phyloP scores from a whole-genome alignment of 805 yeast genomes.

The Candida morakotiae region DNA sequence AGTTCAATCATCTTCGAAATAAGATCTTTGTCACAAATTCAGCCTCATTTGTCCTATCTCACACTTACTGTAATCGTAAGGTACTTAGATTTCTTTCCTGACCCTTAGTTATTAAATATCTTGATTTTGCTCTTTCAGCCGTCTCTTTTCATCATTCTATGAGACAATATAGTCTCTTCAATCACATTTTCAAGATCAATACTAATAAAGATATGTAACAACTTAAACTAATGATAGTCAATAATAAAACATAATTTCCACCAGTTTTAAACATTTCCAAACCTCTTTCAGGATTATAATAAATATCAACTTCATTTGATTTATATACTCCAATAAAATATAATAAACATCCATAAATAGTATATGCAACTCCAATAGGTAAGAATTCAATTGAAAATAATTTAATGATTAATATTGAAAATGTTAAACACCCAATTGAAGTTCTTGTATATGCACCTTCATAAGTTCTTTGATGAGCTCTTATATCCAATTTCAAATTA shows the following conservation, averaged over 20 bases:
- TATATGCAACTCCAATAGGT: conserved; percentile 63
- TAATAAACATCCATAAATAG: conserved; percentile 50
- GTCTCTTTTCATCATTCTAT: conserved; percentile 2
- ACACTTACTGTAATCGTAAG: too few species aligned
- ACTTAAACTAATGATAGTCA: conserved; percentile 46
- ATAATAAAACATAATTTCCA: conserved; percentile 55
- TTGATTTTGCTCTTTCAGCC: too few species aligned
- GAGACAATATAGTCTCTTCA: too few species aligned
- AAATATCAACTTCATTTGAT: conserved; percentile 32
- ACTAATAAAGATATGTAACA: conserved; percentile 51
- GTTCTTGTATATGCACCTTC: conserved; percentile 81
- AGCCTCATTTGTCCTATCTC: too few species aligned
- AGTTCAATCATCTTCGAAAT: too few species aligned
- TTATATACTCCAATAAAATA: conserved; percentile 37
- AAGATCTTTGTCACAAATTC: too few species aligned
- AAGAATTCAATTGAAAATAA: conserved; percentile 61
- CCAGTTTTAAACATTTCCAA: conserved; percentile 51
- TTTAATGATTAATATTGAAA: conserved; percentile 61
- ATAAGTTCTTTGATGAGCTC: conserved; percentile 78
- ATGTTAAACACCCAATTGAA: conserved; percentile 64
- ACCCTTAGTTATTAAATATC: too few species aligned
- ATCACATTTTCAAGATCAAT: conserved; percentile 42
- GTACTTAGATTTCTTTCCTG: too few species aligned
- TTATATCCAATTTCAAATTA: conserved; percentile 43
- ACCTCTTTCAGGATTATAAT: conserved; percentile 34